phyloP scores from a whole-genome alignment of 78 protist genomes.

The Mastigamoeba balamuthi region DNA sequence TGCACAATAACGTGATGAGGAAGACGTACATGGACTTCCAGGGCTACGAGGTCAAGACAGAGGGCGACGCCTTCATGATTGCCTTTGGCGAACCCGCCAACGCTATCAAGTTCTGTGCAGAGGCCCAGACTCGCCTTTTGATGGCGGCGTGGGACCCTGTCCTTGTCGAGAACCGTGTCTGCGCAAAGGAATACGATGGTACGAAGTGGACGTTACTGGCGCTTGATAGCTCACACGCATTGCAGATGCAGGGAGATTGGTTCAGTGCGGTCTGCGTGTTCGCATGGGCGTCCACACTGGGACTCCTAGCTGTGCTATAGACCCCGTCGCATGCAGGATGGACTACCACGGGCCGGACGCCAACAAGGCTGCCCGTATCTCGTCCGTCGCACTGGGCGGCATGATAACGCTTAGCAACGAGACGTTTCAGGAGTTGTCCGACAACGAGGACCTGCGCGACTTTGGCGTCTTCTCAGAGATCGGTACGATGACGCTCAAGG shows the following conservation, averaged over 20 bases:
- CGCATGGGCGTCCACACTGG: constrained; percentile 13
- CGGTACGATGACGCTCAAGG: neutral
- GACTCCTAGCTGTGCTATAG: neutral
- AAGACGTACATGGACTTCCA: neutral
- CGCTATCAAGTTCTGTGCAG: neutral
- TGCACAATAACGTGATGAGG: constrained; percentile 3
- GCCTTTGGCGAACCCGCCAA: constrained; percentile 5
- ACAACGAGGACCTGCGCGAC: neutral
- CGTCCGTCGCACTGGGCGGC: neutral
- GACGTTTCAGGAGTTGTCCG: neutral
- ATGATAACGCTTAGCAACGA: neutral
- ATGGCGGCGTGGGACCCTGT: constrained; percentile 19
- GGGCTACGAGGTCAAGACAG: constrained; percentile 41
- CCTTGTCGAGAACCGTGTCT: neutral
- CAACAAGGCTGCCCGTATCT: neutral
- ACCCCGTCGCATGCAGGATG: neutral
- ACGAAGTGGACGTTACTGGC: neutral
- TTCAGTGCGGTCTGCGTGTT: neutral
- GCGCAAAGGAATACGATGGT: neutral
- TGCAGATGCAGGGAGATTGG: neutral
- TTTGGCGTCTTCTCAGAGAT: neutral
- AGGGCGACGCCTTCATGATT: constrained; percentile 37
- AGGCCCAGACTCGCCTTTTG: neutral
- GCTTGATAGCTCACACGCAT: neutral
- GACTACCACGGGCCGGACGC: neutral